Evolutionary conservation across 768 basidiomycete genomes (phyloP).

Genomic region (Mycena latifolia): DNA sequence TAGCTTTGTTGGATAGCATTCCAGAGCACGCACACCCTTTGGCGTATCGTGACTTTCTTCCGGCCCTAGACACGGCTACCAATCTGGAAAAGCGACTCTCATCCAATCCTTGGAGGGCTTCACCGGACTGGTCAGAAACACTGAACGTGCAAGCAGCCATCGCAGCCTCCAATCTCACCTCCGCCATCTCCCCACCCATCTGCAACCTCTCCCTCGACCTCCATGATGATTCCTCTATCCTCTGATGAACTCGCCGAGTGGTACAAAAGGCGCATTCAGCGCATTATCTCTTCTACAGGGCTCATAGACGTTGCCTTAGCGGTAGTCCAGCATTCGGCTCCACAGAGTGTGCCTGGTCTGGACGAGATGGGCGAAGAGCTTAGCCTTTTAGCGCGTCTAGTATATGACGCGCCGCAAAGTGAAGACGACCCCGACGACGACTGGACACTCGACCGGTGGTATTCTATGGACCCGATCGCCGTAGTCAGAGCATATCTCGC

Average conservation of each 20-base stretch:
- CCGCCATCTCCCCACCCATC: slow-evolving; percentile 10
- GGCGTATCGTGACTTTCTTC: slow-evolving; percentile 72
- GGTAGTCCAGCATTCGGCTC: slow-evolving; percentile 87
- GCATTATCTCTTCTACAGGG: slow-evolving; percentile 74
- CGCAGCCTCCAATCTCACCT: slow-evolving; percentile 29
- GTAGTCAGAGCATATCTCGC: slow-evolving; percentile 83
- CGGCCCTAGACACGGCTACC: slow-evolving; percentile 63
- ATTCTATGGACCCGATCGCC: slow-evolving; percentile 69
- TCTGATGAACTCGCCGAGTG: slow-evolving; percentile 71
- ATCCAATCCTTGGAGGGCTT: slow-evolving; percentile 61
- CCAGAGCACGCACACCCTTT: slow-evolving; percentile 81
- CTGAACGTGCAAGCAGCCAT: slow-evolving; percentile 54
- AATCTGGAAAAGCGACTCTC: slow-evolving; percentile 55
- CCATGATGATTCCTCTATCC: slow-evolving; percentile 35
- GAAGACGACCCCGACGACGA: slow-evolving; percentile 59
- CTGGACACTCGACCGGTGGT: slow-evolving; percentile 86
- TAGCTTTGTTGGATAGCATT: slow-evolving; percentile 76
- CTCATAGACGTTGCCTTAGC: slow-evolving; percentile 85
- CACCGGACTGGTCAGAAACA: slow-evolving; percentile 71
- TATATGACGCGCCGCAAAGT: slow-evolving; percentile 81
- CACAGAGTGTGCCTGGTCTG: slow-evolving; percentile 80
- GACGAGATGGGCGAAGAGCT: slow-evolving; percentile 94
- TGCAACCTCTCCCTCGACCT: slow-evolving; percentile 12
- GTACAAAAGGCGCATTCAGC: slow-evolving; percentile 78
- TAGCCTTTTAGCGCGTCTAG: slow-evolving; percentile 84